Evolutionary conservation across 2,329 filamentous ascomycete genomes (phyloP), one percentile per base, ranked within the genome.

Genomic region (Botryotinia globosa): DNA sequence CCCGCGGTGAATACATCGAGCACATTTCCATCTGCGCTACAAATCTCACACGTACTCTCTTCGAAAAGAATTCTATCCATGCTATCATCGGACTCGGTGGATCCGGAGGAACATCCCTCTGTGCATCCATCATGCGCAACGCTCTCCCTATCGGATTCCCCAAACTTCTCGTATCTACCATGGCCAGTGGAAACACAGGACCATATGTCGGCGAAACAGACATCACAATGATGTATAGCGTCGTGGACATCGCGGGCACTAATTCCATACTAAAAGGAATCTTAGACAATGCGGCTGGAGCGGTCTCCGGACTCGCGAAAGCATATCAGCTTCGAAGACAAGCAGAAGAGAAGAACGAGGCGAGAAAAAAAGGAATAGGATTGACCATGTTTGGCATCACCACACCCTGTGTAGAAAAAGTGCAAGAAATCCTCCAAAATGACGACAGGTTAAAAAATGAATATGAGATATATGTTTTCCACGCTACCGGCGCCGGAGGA

Each of bases 311-410:
- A 5, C 82, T 82, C 0, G 90, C 86, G 0, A 90, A 91, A 85
- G 86, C 88, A 0, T 73, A 75, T 2, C 81, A 84, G 0, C 88
- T 88, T 73, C 29, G 45, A 42, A 70, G 73, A 22, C 37, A 74
- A 37, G 61, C 48, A 2, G 62, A 72, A 6, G 32, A 44, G 14
- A 51, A n/a, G 37, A 66, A 61, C n/a, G 68, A 74, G 14, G 25
- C 25, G 12, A 58, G 54, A 5, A 85, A 84, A 76, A 86, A 84
- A 72, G 82, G 85, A 0, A 83, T 93, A 10, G 91, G 86, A 0
- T 86, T 92, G 37, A 92, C 90, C 3, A 93, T 93, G 91, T 93
- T 92, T 77, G 91, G 91, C 3, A 90, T 93, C 10, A 93, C 91
- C 0, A 93, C 90, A 0, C 89, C 90, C 0, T 87, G 86, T 18